Evolutionary conservation across 1,284 basidiomycete species (phyloP).

Genomic region (Sphagnurus paluster): DNA sequence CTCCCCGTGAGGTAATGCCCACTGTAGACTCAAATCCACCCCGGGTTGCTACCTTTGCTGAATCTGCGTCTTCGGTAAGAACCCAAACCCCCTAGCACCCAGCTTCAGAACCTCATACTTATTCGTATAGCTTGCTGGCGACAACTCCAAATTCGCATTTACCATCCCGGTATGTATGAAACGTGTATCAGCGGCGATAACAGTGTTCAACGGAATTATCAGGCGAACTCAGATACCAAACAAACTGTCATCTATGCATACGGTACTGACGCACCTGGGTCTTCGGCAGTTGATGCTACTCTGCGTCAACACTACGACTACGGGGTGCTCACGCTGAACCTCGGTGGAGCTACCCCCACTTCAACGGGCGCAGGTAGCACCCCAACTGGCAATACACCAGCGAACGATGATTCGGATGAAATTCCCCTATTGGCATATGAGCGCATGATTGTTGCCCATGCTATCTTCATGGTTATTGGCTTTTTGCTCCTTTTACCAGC

Average conservation of each 20-base stretch:
- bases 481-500: slow-evolving; percentile 60
- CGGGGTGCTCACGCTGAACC: slow-evolving; percentile 39
- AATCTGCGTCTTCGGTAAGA: too few species aligned
- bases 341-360: slow-evolving; percentile 20
- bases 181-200: not conserved
- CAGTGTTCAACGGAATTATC: not conserved
- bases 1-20: too few species aligned
- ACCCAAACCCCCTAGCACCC: not conserved
- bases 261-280: slow-evolving; percentile 12
- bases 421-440: slow-evolving; percentile 37
- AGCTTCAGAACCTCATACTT: not conserved
- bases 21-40: too few species aligned
- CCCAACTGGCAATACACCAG: slow-evolving; percentile 12
- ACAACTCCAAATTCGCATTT: slow-evolving; percentile 42
- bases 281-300: slow-evolving; percentile 19
- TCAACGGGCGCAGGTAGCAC: slow-evolving; percentile 16
- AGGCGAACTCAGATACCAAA: slow-evolving; percentile 37
- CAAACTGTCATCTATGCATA: slow-evolving; percentile 15
- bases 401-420: slow-evolving; percentile 18
- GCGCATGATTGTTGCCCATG: slow-evolving; percentile 54
- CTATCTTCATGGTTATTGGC: slow-evolving; percentile 49
- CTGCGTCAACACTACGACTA: slow-evolving; percentile 38
- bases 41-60: too few species aligned
- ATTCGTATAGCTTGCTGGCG: slow-evolving; percentile 33
- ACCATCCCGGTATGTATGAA: slow-evolving; percentile 41